These are phyloP conservation scores for Chaetomium tenue DNA, from an alignment of 495 filamentous ascomycete genomes.

Conservation along the genomic window DNA sequence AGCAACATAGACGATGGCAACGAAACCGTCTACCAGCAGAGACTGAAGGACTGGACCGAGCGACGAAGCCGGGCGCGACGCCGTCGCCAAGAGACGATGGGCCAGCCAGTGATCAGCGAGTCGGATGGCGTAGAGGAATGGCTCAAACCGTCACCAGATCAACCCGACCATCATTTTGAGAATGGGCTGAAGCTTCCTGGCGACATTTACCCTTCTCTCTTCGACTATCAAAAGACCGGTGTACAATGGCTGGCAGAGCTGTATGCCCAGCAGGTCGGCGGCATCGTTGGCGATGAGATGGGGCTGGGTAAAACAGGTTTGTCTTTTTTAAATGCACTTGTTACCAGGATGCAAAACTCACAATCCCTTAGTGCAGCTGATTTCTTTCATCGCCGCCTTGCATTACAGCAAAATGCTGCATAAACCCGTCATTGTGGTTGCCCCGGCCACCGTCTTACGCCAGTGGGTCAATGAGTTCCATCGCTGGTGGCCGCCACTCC, in stretches of 20 bases:
- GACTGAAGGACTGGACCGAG: conserved; percentile 70
- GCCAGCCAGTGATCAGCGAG: conserved; percentile 34
- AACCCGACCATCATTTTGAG: conserved; percentile 67
- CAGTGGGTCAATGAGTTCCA: conserved; percentile 99
- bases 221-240: conserved; percentile 93
- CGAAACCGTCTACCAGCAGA: conserved; percentile 74
- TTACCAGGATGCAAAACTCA: background rate
- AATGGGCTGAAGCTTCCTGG: conserved; percentile 80
- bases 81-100: conserved; percentile 38
- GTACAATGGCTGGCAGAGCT: conserved; percentile 97
- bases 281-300: conserved; percentile 98
- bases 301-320: conserved; percentile 81
- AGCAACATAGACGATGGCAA: conserved; percentile 87
- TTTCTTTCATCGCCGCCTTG: conserved; percentile 84
- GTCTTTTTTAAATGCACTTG: background rate
- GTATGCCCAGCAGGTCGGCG: conserved; percentile 82
- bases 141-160: conserved; percentile 78
- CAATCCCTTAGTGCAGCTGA: conserved; percentile 65
- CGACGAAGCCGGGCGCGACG: conserved; percentile 66
- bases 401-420: conserved; percentile 83
- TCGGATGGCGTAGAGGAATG: conserved; percentile 65
- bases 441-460: conserved; percentile 88
- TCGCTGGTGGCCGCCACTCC: conserved; percentile 92
- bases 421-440: conserved; percentile 84
- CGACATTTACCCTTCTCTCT: conserved; percentile 84